Percentiles rank a stretch among this genome's conserved stretches.
Evolutionary conservation across 2,329 filamentous ascomycete genomes (phyloP).

Genomic region (Penicillium crustosum): DNA sequence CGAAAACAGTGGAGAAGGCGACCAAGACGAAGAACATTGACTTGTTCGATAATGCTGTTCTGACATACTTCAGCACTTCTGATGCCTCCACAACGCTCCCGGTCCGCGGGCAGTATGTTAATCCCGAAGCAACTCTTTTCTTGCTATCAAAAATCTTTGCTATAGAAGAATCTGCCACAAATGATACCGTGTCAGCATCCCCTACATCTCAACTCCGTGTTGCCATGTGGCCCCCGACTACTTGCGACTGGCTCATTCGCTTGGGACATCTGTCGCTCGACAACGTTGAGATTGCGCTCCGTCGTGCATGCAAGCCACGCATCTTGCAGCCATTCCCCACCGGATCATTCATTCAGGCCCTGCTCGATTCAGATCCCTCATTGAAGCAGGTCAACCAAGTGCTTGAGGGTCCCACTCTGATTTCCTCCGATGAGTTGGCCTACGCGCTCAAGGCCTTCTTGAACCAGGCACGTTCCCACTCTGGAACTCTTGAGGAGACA

Average conservation of each 20-base stretch:
- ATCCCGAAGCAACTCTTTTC: slow-evolving; percentile 39
- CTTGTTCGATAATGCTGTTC: slow-evolving; percentile 39
- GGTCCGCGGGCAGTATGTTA: slow-evolving; percentile 30
- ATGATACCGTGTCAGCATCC: slow-evolving; percentile 27
- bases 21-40: slow-evolving; percentile 28
- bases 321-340: slow-evolving; percentile 40
- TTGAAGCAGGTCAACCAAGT: slow-evolving; percentile 40
- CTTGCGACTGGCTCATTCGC: slow-evolving; percentile 45
- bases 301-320: slow-evolving; percentile 34
- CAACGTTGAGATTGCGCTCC: slow-evolving; percentile 43
- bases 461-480: slow-evolving; percentile 38
- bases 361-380: slow-evolving; percentile 42
- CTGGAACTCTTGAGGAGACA: slow-evolving; percentile 35
- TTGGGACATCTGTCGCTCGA: slow-evolving; percentile 39
- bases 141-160: slow-evolving; percentile 43
- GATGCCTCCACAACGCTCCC: slow-evolving; percentile 27
- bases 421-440: slow-evolving; percentile 42
- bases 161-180: slow-evolving; percentile 19
- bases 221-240: slow-evolving; percentile 38
- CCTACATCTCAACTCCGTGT: slow-evolving; percentile 32
- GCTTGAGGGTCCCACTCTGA: slow-evolving; percentile 36
- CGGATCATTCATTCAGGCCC: slow-evolving; percentile 41
- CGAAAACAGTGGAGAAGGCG: slow-evolving; percentile 30
- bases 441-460: slow-evolving; percentile 43
- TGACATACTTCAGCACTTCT: slow-evolving; percentile 28